These are phyloP conservation scores for Epichloe typhina DNA, from an alignment of 2,329 filamentous ascomycete genomes.

Conservation along the genomic window DNA sequence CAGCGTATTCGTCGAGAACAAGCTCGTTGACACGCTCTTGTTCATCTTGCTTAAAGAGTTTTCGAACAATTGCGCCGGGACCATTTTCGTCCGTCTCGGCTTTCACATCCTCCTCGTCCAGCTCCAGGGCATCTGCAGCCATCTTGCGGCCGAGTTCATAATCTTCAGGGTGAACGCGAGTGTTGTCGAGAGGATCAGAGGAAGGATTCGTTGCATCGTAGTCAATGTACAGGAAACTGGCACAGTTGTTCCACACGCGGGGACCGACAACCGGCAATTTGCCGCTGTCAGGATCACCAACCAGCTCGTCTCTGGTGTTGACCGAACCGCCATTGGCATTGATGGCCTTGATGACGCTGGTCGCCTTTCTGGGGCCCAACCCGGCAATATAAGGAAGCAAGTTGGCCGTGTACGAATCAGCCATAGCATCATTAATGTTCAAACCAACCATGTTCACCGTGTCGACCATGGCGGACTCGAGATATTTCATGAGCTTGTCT, in stretches of 20 bases:
- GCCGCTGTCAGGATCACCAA: conserved; percentile 73
- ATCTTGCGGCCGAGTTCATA: conserved; percentile 98
- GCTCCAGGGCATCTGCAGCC: conserved; percentile 88
- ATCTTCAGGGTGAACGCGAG: conserved; percentile 93
- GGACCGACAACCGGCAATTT: conserved; percentile 71
- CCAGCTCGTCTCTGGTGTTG: conserved; percentile 70
- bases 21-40: conserved; percentile 94
- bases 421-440: conserved; percentile 83
- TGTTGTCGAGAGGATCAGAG: conserved; percentile 90
- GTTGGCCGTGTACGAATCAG: conserved; percentile 69
- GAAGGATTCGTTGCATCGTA: conserved; percentile 72
- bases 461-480: conserved; percentile 96
- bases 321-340: conserved; percentile 82
- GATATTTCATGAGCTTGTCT: conserved; percentile 71
- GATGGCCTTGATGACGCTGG: conserved; percentile 61
- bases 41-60: conserved; percentile 86
- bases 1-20: conserved; percentile 90
- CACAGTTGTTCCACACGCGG: conserved; percentile 91
- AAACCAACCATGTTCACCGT: conserved; percentile 96
- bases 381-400: conserved; percentile 85
- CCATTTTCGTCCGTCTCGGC: conserved; percentile 86
- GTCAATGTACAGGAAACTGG: conserved; percentile 84
- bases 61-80: conserved; percentile 78
- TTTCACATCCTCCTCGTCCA: conserved; percentile 97
- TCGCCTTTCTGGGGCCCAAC: conserved; percentile 82